These are phyloP conservation scores for Glycine latifolia DNA, from an alignment of 306 rosid species.

Conservation along the genomic window DNA sequence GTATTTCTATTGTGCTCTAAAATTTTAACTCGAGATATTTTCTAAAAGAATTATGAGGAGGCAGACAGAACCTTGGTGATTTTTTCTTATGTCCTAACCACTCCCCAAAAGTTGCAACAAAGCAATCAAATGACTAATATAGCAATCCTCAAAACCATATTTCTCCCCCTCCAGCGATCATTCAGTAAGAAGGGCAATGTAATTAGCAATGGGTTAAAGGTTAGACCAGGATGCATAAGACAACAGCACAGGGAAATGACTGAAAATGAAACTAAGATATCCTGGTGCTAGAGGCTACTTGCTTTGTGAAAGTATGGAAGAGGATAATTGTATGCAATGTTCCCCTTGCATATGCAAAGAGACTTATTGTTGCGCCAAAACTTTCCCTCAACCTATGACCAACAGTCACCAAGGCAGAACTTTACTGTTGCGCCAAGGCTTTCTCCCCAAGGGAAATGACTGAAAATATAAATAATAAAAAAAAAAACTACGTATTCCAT, in stretches of 20 bases:
- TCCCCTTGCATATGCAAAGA: no score
- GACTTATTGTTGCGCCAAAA: no score
- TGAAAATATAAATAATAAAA: not conserved
- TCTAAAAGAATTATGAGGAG: not conserved
- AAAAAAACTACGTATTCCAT: no score
- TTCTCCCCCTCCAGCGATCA: not conserved
- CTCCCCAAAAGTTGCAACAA: slow-evolving; percentile 32
- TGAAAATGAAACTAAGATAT: no score
- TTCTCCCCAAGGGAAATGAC: no score
- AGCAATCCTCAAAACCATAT: not conserved
- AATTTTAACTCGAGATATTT: slow-evolving; percentile 7
- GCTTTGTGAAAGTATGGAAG: no score
- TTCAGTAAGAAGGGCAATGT: slow-evolving; percentile 26
- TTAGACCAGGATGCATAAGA: slow-evolving; percentile 6
- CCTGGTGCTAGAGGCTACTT: no score
- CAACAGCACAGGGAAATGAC: slow-evolving; percentile 6
- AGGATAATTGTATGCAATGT: no score
- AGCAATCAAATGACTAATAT: slow-evolving; percentile 4
- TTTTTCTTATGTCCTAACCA: not conserved
- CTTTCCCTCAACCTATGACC: no score
- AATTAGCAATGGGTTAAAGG: slow-evolving; percentile 14
- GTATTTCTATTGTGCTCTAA: not conserved
- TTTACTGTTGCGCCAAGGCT: no score
- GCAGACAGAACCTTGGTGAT: not conserved
- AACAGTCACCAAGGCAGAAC: no score